These are phyloP conservation scores for Lentinus polychrous DNA, from an alignment of 1,284 basidiomycete species.

Conservation along the genomic window DNA sequence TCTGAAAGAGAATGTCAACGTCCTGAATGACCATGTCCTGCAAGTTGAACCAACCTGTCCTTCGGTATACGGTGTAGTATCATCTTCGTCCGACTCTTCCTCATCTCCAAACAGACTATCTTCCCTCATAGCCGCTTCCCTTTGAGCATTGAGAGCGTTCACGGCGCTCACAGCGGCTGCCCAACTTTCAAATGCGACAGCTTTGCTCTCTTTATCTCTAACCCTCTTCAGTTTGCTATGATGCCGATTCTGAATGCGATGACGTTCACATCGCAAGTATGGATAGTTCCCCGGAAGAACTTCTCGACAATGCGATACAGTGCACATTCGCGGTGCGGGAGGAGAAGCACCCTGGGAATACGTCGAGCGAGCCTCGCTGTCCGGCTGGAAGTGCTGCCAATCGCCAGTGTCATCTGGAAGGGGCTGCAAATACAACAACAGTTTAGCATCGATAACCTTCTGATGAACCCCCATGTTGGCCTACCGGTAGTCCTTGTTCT, in stretches of 20 bases:
- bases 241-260: conserved; percentile 45
- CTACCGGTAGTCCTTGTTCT: conserved; percentile 29
- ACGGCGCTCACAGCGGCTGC: conserved; percentile 14
- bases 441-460: background rate
- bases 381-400: background rate
- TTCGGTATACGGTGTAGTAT: background rate
- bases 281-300: conserved; percentile 40
- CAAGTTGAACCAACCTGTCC: background rate
- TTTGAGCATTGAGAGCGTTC: background rate
- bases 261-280: conserved; percentile 48
- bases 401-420: background rate
- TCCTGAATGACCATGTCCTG: background rate
- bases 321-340: conserved; percentile 39
- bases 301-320: conserved; percentile 49
- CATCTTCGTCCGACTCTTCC: conserved; percentile 11
- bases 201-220: conserved; percentile 38
- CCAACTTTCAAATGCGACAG: conserved; percentile 23
- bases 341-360: background rate
- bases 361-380: background rate
- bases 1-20: conserved; percentile 7
- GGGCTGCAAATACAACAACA: conserved; percentile 2
- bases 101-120: conserved; percentile 3
- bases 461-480: background rate
- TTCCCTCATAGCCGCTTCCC: background rate
- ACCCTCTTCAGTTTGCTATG: conserved; percentile 46